Percentiles rank a stretch among this genome's conserved stretches.
Evolutionary conservation across 805 yeast genomes (phyloP).

Genomic region (Debaryomyces prosopidis): DNA sequence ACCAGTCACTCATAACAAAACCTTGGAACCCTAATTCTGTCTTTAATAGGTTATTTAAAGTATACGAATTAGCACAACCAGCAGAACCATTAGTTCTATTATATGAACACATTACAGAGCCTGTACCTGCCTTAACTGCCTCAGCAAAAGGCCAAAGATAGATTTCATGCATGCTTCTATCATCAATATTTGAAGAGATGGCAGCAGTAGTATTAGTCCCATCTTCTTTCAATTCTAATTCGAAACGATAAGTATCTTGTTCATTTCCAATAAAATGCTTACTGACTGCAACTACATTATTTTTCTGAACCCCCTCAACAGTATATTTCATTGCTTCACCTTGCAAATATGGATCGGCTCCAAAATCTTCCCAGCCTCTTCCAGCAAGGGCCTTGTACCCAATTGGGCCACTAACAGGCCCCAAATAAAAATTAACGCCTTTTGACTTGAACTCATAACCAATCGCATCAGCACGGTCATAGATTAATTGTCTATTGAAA

Average conservation of each 20-base stretch:
- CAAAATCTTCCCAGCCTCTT: constrained; percentile 9
- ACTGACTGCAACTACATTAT: constrained; percentile 8
- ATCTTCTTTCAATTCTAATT: constrained; percentile 3
- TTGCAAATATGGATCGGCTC: constrained; percentile 10
- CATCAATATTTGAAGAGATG: constrained; percentile 7
- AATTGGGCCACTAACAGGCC: constrained; percentile 4
- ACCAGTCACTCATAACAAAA: constrained; percentile 64
- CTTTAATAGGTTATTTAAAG: constrained; percentile 49
- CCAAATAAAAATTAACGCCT: constrained; percentile 1
- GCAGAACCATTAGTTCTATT: constrained; percentile 64
- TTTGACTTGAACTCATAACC: constrained; percentile 1
- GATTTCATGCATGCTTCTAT: constrained; percentile 9
- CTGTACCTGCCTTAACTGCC: constrained; percentile 45
- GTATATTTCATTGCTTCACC: constrained; percentile 6
- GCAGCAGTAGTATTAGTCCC: constrained; percentile 6
- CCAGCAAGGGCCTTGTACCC: constrained; percentile 6
- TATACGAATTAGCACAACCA: constrained; percentile 44
- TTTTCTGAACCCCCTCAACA: constrained; percentile 6
- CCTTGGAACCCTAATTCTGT: constrained; percentile 62
- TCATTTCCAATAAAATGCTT: constrained; percentile 10
- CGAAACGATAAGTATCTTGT: constrained; percentile 1
- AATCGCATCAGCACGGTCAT: constrained; percentile 3
- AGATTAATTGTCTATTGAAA: not conserved
- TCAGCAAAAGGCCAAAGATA: constrained; percentile 8
- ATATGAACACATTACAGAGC: constrained; percentile 61